Evolutionary conservation across 2,329 filamentous ascomycete species (phyloP), one percentile per base, ranked within the genome.

Genomic region (Neonectria hederae): DNA sequence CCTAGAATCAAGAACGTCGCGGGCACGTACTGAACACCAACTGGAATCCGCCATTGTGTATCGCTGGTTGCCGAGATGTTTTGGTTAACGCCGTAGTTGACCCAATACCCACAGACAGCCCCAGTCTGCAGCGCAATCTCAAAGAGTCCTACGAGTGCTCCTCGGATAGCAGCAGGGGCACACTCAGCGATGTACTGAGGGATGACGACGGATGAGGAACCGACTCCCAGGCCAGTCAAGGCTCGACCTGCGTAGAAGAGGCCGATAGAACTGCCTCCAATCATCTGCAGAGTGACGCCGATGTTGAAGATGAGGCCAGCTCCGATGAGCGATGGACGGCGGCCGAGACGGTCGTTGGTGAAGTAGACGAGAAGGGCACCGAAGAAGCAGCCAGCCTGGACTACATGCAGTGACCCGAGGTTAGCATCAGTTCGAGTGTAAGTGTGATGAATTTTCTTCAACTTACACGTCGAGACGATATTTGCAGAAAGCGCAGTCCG

Each of bases 171-270:
- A 0, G 85, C 82, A 66, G 85, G 83, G 0, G 86, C 83, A 69
- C 83, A 84, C 72, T 89, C 86, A 1, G 85, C 83, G 48, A 87
- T 84, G 72, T 88, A 89, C 40, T 88, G 81, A 2, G 86, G 86
- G 2, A 88, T 83, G 26, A 83, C 81, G 75, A 85, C 84, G 9
- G 80, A 82, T 46, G 84, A 76, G 9, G 83, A 69, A 7, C 84
- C 85, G 42, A 87, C 79, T 8, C 83, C 84, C 72, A 83, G 82
- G 1, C 85, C 84, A 17, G 80, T 81, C 43, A 86, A 74, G 65
- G 85, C 84, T 4, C 87, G 82, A 0, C 86, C 86, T 8, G 84
- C 81, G 2, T 88, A 80, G 48, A 89, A 84, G 81, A 88, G 86
- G 13, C 80, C 78, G 19, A 88, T 76, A 54, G 84, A 81, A 3